Evolutionary conservation across 1,284 basidiomycete genomes (phyloP), one percentile per base, ranked within the genome.

Genomic region (Cryptococcus sp.): DNA sequence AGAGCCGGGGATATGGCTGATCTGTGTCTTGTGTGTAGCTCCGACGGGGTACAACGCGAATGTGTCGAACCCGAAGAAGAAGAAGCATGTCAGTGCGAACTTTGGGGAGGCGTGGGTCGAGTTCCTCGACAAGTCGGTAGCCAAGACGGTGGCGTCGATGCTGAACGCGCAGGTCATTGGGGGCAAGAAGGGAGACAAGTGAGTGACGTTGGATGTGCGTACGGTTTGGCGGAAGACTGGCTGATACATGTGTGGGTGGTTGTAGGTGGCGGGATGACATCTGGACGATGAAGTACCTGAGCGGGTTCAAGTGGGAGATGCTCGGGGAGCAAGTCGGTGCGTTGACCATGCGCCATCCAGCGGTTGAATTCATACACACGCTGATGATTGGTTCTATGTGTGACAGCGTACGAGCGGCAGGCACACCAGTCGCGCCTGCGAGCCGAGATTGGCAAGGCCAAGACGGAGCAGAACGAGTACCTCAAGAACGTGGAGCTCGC

Each of bases 281-380:
- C 7, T 98, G 96, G 96, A 98, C 96, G 45, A 96, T 98, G 92
- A 95, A 95, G 75, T 99, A 98, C 73, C 81, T 99, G 51, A 92
- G 92, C 7, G 89, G 87, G 63, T 99, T 98, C 82, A 98, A 96
- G 75, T 98, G 96, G 96, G 87, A 88, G 75, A 97, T 97, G 94
- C 81, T 99, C 59, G 94, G 91, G 12, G 96, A 98, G 77, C 95
- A 98, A 82, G 88, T 99, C 71, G 91, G 94, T 94, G 73, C 76
- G 91, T 83, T 15, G 13, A 20, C 49, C 51, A n/a, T 7, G n/a
- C 5, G 42, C 28, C 37, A 1, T 50, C 20, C 5, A 12, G 16
- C 43, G 9, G 24, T n/a, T n/a, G n/a, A n/a, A n/a, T n/a, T n/a
- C 23, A 8, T 40, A 40, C 39, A 35, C 18, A 39, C 7, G 33